phyloP scores from a whole-genome alignment of 2,329 filamentous ascomycete genomes.

The Aspergillus candidus region DNA sequence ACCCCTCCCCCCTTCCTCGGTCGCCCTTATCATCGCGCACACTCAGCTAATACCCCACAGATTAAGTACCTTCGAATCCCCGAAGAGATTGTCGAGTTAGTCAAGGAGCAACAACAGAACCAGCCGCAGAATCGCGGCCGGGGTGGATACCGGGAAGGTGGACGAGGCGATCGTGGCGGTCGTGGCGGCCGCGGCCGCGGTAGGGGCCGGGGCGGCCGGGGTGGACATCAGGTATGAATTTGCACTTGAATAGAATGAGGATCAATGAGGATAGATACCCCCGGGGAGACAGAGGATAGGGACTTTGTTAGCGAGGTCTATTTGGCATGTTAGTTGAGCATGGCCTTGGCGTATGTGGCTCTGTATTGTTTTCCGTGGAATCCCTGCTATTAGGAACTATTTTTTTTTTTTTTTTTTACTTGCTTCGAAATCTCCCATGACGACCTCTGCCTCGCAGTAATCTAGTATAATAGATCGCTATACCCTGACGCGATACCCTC shows the following conservation, averaged over 20 bases:
- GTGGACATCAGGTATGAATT: slow-evolving; percentile 22
- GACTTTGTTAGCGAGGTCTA: slow-evolving; percentile 24
- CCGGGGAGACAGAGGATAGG: slow-evolving; percentile 18
- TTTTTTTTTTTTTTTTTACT: neutral
- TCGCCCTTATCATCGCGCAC: neutral
- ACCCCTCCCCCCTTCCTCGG: neutral
- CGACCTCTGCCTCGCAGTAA: too few species aligned
- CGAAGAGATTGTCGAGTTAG: slow-evolving; percentile 91
- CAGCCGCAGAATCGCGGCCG: slow-evolving; percentile 45
- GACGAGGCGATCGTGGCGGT: slow-evolving; percentile 36
- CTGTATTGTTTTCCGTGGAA: slow-evolving; percentile 26
- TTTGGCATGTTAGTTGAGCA: slow-evolving; percentile 31
- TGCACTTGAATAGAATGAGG: slow-evolving; percentile 11
- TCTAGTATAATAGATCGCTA: too few species aligned
- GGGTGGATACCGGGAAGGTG: slow-evolving; percentile 34
- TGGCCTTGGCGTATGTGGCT: slow-evolving; percentile 37
- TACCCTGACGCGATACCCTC: too few species aligned
- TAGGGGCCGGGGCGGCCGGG: slow-evolving; percentile 37
- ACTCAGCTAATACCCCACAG: slow-evolving; percentile 42
- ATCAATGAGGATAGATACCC: slow-evolving; percentile 32
- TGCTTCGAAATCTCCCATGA: too few species aligned
- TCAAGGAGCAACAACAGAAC: slow-evolving; percentile 83
- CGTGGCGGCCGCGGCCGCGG: slow-evolving; percentile 41
- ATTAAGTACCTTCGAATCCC: slow-evolving; percentile 97
- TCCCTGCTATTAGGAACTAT: slow-evolving; percentile 18